phyloP scores from a whole-genome alignment of 2,329 filamentous ascomycete species.

The Penicillium sp. region DNA sequence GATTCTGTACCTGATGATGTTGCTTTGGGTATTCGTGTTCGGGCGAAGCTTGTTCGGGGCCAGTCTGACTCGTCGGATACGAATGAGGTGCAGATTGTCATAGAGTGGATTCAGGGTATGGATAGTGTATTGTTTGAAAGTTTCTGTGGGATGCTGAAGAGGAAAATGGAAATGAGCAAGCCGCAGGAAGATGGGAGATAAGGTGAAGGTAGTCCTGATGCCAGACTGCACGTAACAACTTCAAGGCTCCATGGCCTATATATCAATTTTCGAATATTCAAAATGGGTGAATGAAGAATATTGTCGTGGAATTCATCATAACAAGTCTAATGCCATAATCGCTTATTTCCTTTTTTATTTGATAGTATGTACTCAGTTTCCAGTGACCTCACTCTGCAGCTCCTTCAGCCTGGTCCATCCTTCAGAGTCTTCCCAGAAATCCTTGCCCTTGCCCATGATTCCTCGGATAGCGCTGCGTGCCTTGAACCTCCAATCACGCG shows the following conservation, averaged over 20 bases:
- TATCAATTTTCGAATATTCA: too few species aligned
- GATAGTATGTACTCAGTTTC: slow-evolving; percentile 26
- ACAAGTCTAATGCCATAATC: slow-evolving; percentile 5
- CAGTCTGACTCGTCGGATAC: slow-evolving; percentile 24
- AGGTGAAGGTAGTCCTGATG: background rate
- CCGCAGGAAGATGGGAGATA: background rate
- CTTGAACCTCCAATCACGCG: slow-evolving; percentile 85
- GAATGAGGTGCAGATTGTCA: slow-evolving; percentile 53
- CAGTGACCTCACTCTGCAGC: slow-evolving; percentile 42
- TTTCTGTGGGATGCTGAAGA: slow-evolving; percentile 78
- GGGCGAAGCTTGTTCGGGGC: slow-evolving; percentile 45
- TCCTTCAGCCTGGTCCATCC: slow-evolving; percentile 45
- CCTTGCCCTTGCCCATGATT: slow-evolving; percentile 79
- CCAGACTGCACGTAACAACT: too few species aligned
- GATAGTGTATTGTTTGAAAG: slow-evolving; percentile 81
- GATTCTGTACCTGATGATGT: slow-evolving; percentile 42
- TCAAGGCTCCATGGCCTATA: too few species aligned
- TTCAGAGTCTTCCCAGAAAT: slow-evolving; percentile 75
- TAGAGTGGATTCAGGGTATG: slow-evolving; percentile 76
- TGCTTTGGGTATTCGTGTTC: slow-evolving; percentile 63
- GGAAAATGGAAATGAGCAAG: slow-evolving; percentile 44
- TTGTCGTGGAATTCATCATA: too few species aligned
- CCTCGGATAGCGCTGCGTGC: slow-evolving; percentile 81
- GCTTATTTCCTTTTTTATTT: slow-evolving; percentile 8
- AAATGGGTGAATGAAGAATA: too few species aligned